Evolutionary conservation across 257 asterid species (phyloP).

Genomic region (Forsythia viridissima): DNA sequence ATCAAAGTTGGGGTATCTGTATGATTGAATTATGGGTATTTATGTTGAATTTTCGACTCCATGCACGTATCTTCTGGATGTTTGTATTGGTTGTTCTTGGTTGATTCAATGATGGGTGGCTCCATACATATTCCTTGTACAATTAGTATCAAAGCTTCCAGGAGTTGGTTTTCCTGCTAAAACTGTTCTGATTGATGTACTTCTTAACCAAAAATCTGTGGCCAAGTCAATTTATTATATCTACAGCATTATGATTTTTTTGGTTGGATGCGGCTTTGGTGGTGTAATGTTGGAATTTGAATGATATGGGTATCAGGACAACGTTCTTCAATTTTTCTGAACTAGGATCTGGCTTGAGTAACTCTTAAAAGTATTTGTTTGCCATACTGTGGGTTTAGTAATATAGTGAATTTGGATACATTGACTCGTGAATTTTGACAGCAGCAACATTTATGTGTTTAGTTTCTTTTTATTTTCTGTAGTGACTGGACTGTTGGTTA

Average conservation of each 20-base stretch:
- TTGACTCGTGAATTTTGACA: conserved; percentile 5
- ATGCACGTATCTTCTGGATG: conserved; percentile 22
- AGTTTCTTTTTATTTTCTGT: background rate
- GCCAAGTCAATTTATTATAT: conserved; percentile 1
- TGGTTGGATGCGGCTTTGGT: conserved; percentile 20
- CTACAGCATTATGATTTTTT: conserved; percentile 3
- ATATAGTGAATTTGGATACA: conserved; percentile 15
- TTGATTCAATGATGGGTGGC: conserved; percentile 19
- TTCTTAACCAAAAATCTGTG: background rate
- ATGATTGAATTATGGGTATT: conserved; percentile 12
- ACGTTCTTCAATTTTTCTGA: background rate
- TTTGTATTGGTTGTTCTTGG: conserved; percentile 9
- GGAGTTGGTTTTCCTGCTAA: conserved; percentile 16
- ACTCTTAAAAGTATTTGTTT: conserved; percentile 1
- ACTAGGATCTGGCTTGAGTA: background rate
- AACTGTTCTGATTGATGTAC: conserved; percentile 5
- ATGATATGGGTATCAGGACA: conserved; percentile 5
- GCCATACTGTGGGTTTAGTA: conserved; percentile 4
- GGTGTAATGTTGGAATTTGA: conserved; percentile 6
- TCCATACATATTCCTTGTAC: background rate
- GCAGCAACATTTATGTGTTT: conserved; percentile 7
- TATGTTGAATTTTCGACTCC: conserved; percentile 5
- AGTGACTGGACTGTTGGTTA: conserved; percentile 4
- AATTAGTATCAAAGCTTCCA: conserved; percentile 9
- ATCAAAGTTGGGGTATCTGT: background rate